Percentiles rank a stretch among this genome's conserved stretches.
Conservation (phyloP, 768 basidiomycete species). For the Cystobasidiopsis lactophilus region DNA sequence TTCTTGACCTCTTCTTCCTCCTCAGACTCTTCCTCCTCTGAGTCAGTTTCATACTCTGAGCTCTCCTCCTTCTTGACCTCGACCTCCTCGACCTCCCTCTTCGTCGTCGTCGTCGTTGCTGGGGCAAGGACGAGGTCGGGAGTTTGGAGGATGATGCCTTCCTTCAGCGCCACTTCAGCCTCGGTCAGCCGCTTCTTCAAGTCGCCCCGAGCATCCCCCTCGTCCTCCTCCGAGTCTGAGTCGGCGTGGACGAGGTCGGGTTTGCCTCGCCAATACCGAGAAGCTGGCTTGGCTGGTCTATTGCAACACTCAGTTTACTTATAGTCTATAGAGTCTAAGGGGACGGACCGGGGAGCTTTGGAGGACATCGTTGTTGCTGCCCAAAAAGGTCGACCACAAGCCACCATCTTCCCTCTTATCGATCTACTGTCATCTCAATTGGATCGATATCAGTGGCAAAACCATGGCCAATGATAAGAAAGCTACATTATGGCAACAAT, state of each 20-base stretch:
- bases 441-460: no score
- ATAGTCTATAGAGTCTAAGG: no score
- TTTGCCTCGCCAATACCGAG: constrained; percentile 70
- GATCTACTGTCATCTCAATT: no score
- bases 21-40: constrained; percentile 39
- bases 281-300: constrained; percentile 54
- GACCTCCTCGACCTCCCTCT: constrained; percentile 60
- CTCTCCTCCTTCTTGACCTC: background rate
- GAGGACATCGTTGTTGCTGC: no score
- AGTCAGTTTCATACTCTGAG: constrained; percentile 47
- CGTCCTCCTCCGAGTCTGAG: constrained; percentile 17
- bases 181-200: constrained; percentile 36
- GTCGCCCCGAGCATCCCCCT: constrained; percentile 7
- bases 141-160: constrained; percentile 10
- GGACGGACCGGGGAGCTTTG: background rate
- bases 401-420: no score
- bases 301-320: no score
- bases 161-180: constrained; percentile 35
- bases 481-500: background rate
- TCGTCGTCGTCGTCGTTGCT: constrained; percentile 24
- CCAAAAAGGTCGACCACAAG: no score
- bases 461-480: no score
- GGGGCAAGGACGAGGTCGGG: constrained; percentile 21
- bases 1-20: constrained; percentile 50
- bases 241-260: constrained; percentile 9